Evolutionary conservation across 495 filamentous ascomycete species (phyloP), one percentile per base, ranked within the genome.

Genomic region (Haplographium delicatum): DNA sequence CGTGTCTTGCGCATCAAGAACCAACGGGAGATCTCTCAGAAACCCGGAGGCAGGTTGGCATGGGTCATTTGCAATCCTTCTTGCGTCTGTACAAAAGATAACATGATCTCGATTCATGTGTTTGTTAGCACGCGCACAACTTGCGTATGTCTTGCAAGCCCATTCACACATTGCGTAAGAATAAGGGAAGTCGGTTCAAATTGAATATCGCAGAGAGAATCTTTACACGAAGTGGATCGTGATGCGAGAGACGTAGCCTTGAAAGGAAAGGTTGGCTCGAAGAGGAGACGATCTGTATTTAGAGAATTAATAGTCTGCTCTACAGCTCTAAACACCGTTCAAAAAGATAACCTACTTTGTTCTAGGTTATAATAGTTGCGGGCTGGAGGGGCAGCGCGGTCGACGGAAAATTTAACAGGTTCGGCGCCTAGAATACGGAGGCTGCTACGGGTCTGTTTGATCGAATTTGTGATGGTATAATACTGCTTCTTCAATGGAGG

Each of bases 221-320:
- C 39, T 34, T 52, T 37, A 50, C 40, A 45, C 39, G 49, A 52
- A 52, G 49, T 33, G 30, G 49, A 44, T 52, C 49, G 49, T 52
- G 49, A 52, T 52, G 40, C 40, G 49, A 34, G 49, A 45, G 49
- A 52, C 40, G 39, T 45, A 52, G 49, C 49, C 18, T 44, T 52
- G 16, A 52, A 45, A 43, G 47, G 47, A 50, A 43, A 50, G 47
- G 39, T 50, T 6, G 26, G 47, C 47, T 50, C 47, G 33, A 50
- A 52, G 40, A 52, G 49, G 49, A 52, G 40, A 52, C 25, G 49
- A 52, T 52, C 49, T 52, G 27, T 52, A 52, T 52, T 44, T 52
- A 44, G 49, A 52, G 49, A 52, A 52, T 52, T 44, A 52, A 37
- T 52, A 20, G 39, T 52, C 49, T 52, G 45, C 45, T 52, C 49